phyloP scores from a whole-genome alignment of 2,329 filamentous ascomycete genomes.

The Fusarium algeriense region DNA sequence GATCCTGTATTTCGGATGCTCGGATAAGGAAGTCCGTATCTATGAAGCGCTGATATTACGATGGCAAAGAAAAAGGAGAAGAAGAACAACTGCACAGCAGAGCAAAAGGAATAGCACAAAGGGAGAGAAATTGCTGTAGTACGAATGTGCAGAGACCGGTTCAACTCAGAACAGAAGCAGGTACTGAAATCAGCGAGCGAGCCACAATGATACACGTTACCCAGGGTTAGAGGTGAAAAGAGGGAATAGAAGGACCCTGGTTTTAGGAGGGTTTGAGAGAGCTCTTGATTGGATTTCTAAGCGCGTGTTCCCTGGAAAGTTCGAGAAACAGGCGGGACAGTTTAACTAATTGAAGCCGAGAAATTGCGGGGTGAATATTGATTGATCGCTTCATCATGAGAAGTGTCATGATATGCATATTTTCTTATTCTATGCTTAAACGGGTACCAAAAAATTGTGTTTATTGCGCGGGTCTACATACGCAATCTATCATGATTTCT shows the following conservation, averaged over 20 bases:
- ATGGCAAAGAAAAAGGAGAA: neutral
- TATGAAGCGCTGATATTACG: neutral
- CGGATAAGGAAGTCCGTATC: neutral
- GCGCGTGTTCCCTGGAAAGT: slow-evolving; percentile 45
- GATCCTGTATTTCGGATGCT: neutral
- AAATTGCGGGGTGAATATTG: slow-evolving; percentile 28
- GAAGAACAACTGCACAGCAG: neutral
- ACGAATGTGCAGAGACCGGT: neutral
- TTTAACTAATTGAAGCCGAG: slow-evolving; percentile 7
- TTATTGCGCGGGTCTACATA: neutral
- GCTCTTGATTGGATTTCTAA: slow-evolving; percentile 49
- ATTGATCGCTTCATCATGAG: slow-evolving; percentile 17
- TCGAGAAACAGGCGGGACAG: slow-evolving; percentile 40
- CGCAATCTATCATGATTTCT: neutral
- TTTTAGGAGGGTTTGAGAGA: neutral
- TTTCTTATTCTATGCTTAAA: neutral
- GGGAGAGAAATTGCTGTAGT: neutral
- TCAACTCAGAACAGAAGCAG: neutral
- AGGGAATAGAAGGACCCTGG: slow-evolving; percentile 13
- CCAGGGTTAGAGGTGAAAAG: neutral
- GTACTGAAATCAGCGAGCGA: neutral
- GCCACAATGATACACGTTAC: slow-evolving; percentile 11
- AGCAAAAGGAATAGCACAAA: neutral
- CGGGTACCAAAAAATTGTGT: neutral
- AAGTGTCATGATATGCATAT: slow-evolving; percentile 23